A percentile compares a stretch with the other conserved stretches of the same genome.
phyloP scores from a whole-genome alignment of 140 eudicot genomes.

The Stevia rebaudiana region DNA sequence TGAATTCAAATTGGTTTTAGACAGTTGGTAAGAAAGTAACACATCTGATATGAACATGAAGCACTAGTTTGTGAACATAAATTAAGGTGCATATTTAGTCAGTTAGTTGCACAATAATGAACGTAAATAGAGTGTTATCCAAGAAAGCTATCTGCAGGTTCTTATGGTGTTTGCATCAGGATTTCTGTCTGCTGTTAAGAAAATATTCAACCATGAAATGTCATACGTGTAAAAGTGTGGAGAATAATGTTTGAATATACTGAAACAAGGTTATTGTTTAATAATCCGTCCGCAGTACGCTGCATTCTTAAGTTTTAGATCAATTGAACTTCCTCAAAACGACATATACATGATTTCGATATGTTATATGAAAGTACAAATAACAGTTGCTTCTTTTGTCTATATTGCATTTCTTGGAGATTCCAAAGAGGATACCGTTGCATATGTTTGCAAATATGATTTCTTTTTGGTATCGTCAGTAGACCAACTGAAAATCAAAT shows the following conservation, averaged over 20 bases:
- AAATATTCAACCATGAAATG: no score
- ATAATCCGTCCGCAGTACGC: no score
- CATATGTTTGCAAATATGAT: neutral
- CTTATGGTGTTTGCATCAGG: neutral
- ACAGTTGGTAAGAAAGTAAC: neutral
- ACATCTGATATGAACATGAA: neutral
- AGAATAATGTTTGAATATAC: no score
- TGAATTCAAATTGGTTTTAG: neutral
- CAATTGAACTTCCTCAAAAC: slow-evolving; percentile 1
- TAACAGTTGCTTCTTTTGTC: neutral
- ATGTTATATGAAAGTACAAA: neutral
- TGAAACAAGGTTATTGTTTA: neutral
- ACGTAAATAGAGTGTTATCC: neutral
- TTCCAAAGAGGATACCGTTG: no score
- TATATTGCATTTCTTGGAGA: no score
- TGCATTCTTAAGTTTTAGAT: neutral
- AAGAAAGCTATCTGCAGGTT: neutral
- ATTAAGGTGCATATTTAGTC: no score
- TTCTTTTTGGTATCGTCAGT: slow-evolving; percentile 9
- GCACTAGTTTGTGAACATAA: neutral
- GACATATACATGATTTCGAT: neutral
- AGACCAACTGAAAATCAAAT: neutral
- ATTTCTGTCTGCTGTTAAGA: no score
- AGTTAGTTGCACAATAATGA: neutral
- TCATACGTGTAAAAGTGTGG: no score